Conservation (phyloP, 1,284 basidiomycete species). For the Pulchroboletus neoregius region DNA sequence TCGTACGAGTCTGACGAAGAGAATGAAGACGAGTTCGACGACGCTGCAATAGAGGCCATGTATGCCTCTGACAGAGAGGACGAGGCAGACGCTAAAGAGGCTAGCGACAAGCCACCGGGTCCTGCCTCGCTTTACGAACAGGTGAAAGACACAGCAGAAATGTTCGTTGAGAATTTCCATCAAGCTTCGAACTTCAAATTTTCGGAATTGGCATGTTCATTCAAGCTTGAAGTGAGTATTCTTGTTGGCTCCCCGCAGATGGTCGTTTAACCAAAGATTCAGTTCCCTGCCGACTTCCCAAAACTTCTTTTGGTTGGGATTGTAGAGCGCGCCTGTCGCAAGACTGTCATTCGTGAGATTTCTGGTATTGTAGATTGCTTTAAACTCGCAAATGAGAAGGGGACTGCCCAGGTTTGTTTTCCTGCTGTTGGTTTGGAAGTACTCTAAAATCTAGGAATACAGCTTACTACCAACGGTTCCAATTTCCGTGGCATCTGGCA, state of each 20-base stretch:
- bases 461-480: constrained; percentile 86
- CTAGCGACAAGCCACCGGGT: constrained; percentile 34
- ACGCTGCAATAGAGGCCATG: constrained; percentile 68
- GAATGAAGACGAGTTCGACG: constrained; percentile 49
- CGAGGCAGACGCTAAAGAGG: constrained; percentile 32
- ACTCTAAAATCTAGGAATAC: constrained; percentile 8
- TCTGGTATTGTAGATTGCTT: constrained; percentile 83
- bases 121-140: constrained; percentile 40
- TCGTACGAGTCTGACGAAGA: constrained; percentile 70
- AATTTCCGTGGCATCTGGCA: constrained; percentile 92
- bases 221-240: constrained; percentile 73
- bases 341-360: constrained; percentile 85
- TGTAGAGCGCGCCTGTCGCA: constrained; percentile 80
- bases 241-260: background rate
- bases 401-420: constrained; percentile 48
- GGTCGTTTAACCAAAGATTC: constrained; percentile 3
- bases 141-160: constrained; percentile 44
- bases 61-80: constrained; percentile 50
- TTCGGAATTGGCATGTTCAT: constrained; percentile 66
- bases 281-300: constrained; percentile 73
- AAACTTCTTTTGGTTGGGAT: constrained; percentile 92
- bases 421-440: background rate
- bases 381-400: constrained; percentile 49
- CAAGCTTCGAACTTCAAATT: constrained; percentile 75
- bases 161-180: constrained; percentile 51